Evolutionary conservation across 2,329 filamentous ascomycete species (phyloP).

Genomic region (Arthrobotrys musiformis): DNA sequence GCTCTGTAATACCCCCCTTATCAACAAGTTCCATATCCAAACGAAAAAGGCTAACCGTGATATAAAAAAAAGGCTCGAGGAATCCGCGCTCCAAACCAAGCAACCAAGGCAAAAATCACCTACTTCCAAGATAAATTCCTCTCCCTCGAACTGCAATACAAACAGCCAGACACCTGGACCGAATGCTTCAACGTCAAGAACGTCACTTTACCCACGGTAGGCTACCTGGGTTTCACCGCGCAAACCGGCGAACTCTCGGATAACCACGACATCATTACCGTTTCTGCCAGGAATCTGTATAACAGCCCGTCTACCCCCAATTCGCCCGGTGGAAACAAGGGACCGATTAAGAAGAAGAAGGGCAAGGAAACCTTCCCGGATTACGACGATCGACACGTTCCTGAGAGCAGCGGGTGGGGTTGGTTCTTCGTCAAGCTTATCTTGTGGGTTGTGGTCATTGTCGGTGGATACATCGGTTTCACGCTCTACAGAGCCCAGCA

Average conservation of each 20-base stretch:
- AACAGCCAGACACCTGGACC: conserved; percentile 86
- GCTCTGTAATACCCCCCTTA: conserved; percentile 71
- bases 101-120: conserved; percentile 87
- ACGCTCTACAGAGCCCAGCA: conserved; percentile 78
- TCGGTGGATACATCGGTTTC: conserved; percentile 83
- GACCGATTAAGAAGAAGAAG: conserved; percentile 64
- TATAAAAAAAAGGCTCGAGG: conserved; percentile 73
- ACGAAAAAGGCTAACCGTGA: background rate
- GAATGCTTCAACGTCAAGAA: conserved; percentile 82
- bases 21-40: background rate
- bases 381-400: conserved; percentile 35
- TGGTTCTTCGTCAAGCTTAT: conserved; percentile 86
- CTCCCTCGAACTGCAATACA: conserved; percentile 93
- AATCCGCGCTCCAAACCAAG: conserved; percentile 79
- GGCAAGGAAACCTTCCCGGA: conserved; percentile 59
- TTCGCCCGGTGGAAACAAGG: conserved; percentile 59
- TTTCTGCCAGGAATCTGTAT: conserved; percentile 90
- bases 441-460: conserved; percentile 75
- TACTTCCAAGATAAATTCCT: conserved; percentile 97
- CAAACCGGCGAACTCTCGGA: conserved; percentile 93
- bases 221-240: conserved; percentile 80
- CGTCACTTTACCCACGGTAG: conserved; percentile 79
- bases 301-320: conserved; percentile 64
- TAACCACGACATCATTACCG: conserved; percentile 94
- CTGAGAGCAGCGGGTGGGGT: conserved; percentile 69